Evolutionary conservation across 371 early-diverging fungal species (phyloP).

Genomic region (Lichtheimia hyalospora): DNA sequence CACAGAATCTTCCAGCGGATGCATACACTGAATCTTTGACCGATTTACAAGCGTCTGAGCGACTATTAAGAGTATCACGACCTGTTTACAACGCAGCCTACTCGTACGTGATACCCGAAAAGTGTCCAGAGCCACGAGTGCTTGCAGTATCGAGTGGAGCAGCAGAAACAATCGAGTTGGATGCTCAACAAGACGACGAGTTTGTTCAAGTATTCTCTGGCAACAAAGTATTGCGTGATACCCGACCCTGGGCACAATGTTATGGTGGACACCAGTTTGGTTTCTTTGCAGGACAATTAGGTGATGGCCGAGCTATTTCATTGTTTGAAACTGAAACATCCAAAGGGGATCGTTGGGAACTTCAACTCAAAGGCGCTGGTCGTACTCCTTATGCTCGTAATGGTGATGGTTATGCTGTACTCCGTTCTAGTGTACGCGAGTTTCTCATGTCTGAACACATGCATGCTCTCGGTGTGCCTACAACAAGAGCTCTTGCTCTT

Average conservation of each 20-base stretch:
- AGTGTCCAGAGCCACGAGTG: constrained; percentile 42
- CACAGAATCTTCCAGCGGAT: constrained; percentile 35
- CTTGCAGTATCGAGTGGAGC: constrained; percentile 44
- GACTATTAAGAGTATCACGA: constrained; percentile 39
- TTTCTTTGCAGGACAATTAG: constrained; percentile 72
- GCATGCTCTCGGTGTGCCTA: constrained; percentile 75
- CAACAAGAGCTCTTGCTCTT: constrained; percentile 76
- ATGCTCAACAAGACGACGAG: constrained; percentile 21
- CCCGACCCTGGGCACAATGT: constrained; percentile 80
- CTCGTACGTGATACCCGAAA: constrained; percentile 61
- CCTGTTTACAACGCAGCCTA: constrained; percentile 64
- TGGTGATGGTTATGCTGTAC: constrained; percentile 86
- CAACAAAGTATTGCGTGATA: constrained; percentile 38
- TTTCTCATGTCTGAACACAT: constrained; percentile 83
- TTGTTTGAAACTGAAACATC: constrained; percentile 55
- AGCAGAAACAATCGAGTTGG: constrained; percentile 39
- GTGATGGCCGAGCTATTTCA: constrained; percentile 88
- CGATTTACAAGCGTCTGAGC: constrained; percentile 15
- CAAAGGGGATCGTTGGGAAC: constrained; percentile 63
- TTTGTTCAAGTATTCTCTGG: constrained; percentile 47
- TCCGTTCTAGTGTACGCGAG: constrained; percentile 83
- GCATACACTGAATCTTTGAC: constrained; percentile 22
- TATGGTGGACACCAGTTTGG: constrained; percentile 95
- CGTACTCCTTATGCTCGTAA: constrained; percentile 86
- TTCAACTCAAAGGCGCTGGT: constrained; percentile 88